Percentiles rank a stretch among this genome's conserved stretches.
Evolutionary conservation across 805 yeast species (phyloP).

Genomic region (Starmerella potacharoeniae): DNA sequence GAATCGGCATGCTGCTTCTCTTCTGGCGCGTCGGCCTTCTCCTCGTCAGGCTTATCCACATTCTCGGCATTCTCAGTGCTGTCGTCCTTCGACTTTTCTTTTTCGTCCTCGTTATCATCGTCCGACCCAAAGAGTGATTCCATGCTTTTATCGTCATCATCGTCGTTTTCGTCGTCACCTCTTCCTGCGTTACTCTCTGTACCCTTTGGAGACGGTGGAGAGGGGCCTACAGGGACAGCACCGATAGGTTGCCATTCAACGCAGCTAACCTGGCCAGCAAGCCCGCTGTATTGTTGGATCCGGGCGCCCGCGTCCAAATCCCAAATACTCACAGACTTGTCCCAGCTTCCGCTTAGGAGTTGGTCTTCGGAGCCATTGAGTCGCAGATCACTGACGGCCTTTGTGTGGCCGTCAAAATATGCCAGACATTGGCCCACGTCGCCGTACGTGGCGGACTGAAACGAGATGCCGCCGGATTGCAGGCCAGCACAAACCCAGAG

Average conservation of each 20-base stretch:
- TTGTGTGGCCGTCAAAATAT: constrained; percentile 59
- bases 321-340: constrained; percentile 67
- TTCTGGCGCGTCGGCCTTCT: background rate
- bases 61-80: background rate
- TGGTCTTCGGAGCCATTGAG: constrained; percentile 50
- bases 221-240: background rate
- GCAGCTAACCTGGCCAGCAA: constrained; percentile 69
- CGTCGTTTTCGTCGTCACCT: constrained; percentile 18
- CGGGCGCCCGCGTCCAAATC: constrained; percentile 65
- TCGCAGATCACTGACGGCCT: constrained; percentile 60
- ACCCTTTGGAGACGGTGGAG: constrained; percentile 18
- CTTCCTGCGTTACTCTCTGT: constrained; percentile 17
- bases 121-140: constrained; percentile 53
- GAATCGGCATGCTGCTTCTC: no score
- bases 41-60: background rate
- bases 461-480: constrained; percentile 63
- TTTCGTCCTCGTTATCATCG: constrained; percentile 40
- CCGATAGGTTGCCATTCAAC: constrained; percentile 42
- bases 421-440: constrained; percentile 69
- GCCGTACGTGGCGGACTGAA: constrained; percentile 69
- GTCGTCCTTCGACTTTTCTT: constrained; percentile 23
- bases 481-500: constrained; percentile 78
- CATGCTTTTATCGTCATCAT: constrained; percentile 27
- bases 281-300: constrained; percentile 39
- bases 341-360: constrained; percentile 86